Conservation (phyloP, 2,329 filamentous ascomycete genomes). For the Coniochaeta pulveracea region DNA sequence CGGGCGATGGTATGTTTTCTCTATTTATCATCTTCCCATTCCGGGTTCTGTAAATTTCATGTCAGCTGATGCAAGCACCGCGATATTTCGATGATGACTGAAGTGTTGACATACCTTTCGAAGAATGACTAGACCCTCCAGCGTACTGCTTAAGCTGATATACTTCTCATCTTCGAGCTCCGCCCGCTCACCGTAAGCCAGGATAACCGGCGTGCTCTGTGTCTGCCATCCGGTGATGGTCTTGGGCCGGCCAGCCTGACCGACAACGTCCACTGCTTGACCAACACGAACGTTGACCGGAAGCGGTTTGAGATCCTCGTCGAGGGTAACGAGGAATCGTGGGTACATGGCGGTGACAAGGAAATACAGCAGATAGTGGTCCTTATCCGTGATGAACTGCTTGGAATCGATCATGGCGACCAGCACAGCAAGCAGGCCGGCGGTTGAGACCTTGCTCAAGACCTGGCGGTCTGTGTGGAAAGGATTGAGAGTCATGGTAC, state of each 20-base stretch:
- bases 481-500: constrained; percentile 89
- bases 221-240: constrained; percentile 99
- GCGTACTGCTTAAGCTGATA: constrained; percentile 76
- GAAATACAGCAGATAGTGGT: constrained; percentile 95
- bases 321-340: constrained; percentile 88
- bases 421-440: constrained; percentile 79
- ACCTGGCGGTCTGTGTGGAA: constrained; percentile 98
- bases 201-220: constrained; percentile 92
- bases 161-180: constrained; percentile 98
- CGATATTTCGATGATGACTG: neutral
- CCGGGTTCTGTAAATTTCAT: constrained; percentile 32
- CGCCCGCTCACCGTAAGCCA: constrained; percentile 90
- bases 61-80: neutral
- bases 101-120: constrained; percentile 64
- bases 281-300: constrained; percentile 95
- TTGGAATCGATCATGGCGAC: constrained; percentile 94
- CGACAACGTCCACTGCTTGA: constrained; percentile 96
- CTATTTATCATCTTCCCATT: constrained; percentile 41
- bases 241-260: constrained; percentile 93
- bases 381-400: constrained; percentile 56
- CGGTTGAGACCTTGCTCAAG: constrained; percentile 80
- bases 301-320: constrained; percentile 86
- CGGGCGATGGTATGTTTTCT: constrained; percentile 1
- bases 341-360: constrained; percentile 95
- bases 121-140: constrained; percentile 92